Percentiles rank a stretch among this genome's conserved stretches.
Conservation (phyloP, 192 early-diverging fungal genomes). For the Coemansia sp. region DNA sequence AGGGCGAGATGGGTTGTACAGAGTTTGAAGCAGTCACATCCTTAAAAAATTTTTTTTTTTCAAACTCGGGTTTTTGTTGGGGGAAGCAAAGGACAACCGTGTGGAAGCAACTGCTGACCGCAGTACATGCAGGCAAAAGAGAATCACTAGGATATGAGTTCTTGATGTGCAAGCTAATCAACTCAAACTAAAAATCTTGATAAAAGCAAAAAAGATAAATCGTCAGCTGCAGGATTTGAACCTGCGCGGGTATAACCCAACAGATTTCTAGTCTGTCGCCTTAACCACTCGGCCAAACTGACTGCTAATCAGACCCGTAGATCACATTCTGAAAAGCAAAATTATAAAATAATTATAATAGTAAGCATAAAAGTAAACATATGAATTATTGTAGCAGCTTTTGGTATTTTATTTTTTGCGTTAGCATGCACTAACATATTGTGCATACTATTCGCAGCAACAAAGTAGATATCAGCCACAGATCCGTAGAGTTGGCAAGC, state of each 20-base stretch:
- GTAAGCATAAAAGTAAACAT: background rate
- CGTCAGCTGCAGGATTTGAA: slow-evolving; percentile 69
- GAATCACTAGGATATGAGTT: background rate
- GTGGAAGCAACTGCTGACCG: background rate
- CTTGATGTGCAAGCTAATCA: background rate
- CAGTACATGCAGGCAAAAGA: background rate
- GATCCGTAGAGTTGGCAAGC: too few relatives aligned
- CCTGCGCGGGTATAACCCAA: slow-evolving; percentile 47
- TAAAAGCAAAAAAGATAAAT: slow-evolving; percentile 15
- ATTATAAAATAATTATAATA: slow-evolving; percentile 1
- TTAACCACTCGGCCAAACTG: slow-evolving; percentile 66
- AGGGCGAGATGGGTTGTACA: background rate
- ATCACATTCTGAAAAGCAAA: background rate
- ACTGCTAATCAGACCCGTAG: background rate
- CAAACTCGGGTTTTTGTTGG: background rate
- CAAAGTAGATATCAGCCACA: too few relatives aligned
- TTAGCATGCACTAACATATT: too few relatives aligned
- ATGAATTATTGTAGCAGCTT: too few relatives aligned
- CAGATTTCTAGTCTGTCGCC: slow-evolving; percentile 63
- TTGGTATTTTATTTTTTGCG: too few relatives aligned
- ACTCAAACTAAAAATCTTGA: background rate
- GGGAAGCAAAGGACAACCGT: background rate
- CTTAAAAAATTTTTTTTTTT: background rate
- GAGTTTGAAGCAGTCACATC: background rate
- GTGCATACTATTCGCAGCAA: too few relatives aligned